phyloP scores from a whole-genome alignment of 495 filamentous ascomycete species.

The Sordaria brevicollis region DNA sequence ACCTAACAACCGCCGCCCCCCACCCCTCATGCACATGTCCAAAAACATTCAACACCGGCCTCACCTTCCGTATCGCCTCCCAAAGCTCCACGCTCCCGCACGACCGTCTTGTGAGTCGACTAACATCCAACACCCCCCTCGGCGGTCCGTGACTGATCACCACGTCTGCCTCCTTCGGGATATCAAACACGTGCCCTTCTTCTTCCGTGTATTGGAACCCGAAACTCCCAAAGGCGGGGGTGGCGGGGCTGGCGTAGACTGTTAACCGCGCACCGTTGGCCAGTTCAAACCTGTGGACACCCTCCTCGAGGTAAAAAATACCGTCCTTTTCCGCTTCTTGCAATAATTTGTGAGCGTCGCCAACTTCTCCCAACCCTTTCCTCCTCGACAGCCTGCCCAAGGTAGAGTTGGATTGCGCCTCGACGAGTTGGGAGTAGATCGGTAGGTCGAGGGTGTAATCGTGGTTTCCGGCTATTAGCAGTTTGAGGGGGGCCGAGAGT shows the following conservation, averaged over 20 bases:
- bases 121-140: slow-evolving; percentile 43
- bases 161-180: slow-evolving; percentile 45
- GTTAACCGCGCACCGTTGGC: slow-evolving; percentile 47
- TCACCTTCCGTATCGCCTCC: slow-evolving; percentile 36
- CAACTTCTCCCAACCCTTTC: background rate
- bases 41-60: slow-evolving; percentile 56
- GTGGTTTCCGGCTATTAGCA: slow-evolving; percentile 77
- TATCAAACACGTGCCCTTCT: slow-evolving; percentile 41
- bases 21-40: slow-evolving; percentile 70
- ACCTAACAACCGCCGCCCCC: slow-evolving; percentile 51
- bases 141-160: slow-evolving; percentile 71
- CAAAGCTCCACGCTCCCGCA: slow-evolving; percentile 49
- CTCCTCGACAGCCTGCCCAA: background rate
- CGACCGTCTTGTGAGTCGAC: slow-evolving; percentile 22
- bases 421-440: background rate
- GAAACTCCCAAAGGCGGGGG: slow-evolving; percentile 49
- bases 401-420: background rate
- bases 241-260: slow-evolving; percentile 62
- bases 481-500: slow-evolving; percentile 58
- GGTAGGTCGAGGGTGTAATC: slow-evolving; percentile 58
- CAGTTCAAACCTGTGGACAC: slow-evolving; percentile 42
- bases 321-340: slow-evolving; percentile 34
- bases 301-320: slow-evolving; percentile 60
- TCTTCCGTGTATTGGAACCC: slow-evolving; percentile 50
- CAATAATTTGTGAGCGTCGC: slow-evolving; percentile 7